Evolutionary conservation across 2,329 filamentous ascomycete species (phyloP), one percentile per base, ranked within the genome.

Genomic region (Ramularia collo-cygni): DNA sequence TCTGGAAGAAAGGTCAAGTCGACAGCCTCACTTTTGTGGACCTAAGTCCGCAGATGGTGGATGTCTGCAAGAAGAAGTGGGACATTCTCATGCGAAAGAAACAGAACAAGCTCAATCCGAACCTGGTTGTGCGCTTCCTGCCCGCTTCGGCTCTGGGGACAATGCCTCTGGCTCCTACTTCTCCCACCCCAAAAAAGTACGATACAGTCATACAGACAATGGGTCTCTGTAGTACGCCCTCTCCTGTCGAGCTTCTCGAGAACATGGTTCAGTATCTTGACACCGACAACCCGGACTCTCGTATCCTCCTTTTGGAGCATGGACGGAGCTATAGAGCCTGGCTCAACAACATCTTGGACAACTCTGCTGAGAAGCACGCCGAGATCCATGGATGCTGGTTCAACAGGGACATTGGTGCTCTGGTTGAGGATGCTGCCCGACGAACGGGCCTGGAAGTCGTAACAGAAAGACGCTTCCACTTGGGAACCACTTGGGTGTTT

Each of bases 151-250:
- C 65, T 13, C 46, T 68, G 28, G 63, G 64, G 7, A 55, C 60
- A 7, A 68, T 71, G 50, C 63, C 63, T 6, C 58, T 63, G 7
- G 64, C 67, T 6, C 67, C 65, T 18, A 47, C 39, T 1, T 28
- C 43, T 2, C 44, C 46, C 0, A 31, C 17, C 8, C 45, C 48
- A 3, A 50, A 61, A 9, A 63, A 64, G 21, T 73, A 69, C 52
- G 68, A 71, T 40, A 71, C 68, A 1, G 66, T 73, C 28, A 54
- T 73, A 32, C 69, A 73, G 53, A 71, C 69, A 3, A 71, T 72
- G 67, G 70, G 70, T 4, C 56, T 73, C 6, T 73, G 70, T 57
- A 70, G 67, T 26, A 72, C 68, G 17, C 56, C 63, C 5, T 58
- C 65, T 35, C 70, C 70, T 2, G 62, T 63, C 24, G 57, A 59